Evolutionary conservation across 768 basidiomycete species (phyloP).

Genomic region (Mycena kentingensis): DNA sequence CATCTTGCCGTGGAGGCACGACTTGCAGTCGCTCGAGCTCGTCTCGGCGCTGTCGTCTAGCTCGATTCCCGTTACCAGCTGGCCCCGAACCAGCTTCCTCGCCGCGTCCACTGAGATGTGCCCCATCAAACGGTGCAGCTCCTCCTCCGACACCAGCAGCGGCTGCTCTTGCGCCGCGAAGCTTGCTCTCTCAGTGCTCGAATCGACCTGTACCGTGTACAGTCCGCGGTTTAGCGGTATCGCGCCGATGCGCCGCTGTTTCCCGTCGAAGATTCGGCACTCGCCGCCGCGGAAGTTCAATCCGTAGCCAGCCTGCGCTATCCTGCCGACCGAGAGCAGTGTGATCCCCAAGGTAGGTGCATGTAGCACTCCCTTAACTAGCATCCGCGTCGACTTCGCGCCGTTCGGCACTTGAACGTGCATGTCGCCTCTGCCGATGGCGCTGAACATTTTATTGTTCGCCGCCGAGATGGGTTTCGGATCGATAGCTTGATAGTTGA

Average conservation of each 20-base stretch:
- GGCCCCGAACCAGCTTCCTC: conserved; percentile 25
- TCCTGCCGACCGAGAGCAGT: conserved; percentile 31
- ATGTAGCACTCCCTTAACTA: conserved; percentile 32
- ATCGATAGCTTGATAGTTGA: conserved; percentile 28
- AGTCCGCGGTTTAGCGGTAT: conserved; percentile 8
- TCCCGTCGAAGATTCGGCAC: conserved; percentile 23
- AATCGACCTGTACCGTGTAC: background rate
- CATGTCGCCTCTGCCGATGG: conserved; percentile 34
- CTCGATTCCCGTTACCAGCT: conserved; percentile 28
- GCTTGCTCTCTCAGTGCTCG: too few relatives aligned
- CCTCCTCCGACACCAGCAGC: conserved; percentile 10
- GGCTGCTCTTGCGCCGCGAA: background rate
- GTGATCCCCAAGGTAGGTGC: conserved; percentile 32
- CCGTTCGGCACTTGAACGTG: conserved; percentile 27
- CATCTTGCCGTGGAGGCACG: conserved; percentile 32
- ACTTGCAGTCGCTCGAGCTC: conserved; percentile 23
- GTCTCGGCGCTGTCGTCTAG: conserved; percentile 21
- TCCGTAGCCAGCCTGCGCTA: conserved; percentile 26
- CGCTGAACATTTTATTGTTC: conserved; percentile 30
- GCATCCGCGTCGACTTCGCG: conserved; percentile 16
- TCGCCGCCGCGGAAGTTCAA: conserved; percentile 23
- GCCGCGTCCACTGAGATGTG: conserved; percentile 26
- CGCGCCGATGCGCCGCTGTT: background rate
- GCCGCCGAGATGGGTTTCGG: conserved; percentile 32
- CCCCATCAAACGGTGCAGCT: conserved; percentile 30